Base-by-base conservation (phyloP, 2,329 filamentous ascomycete species). In the Didymella glomerata region DNA sequence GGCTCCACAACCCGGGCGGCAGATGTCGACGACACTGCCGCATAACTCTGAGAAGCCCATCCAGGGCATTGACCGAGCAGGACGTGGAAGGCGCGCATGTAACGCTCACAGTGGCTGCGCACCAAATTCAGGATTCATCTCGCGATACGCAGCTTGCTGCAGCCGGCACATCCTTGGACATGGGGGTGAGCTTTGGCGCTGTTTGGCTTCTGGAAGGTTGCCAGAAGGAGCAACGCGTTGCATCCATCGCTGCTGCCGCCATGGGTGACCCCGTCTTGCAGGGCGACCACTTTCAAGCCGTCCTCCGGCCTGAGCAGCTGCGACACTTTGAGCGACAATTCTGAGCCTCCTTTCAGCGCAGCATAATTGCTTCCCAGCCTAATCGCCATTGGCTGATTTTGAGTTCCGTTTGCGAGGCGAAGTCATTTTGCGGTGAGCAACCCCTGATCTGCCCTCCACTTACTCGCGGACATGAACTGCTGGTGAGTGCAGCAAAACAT, bases 131-230 rank as follows among this genome's bases (percentile, higher is more conserved):
- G 27, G 24, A 41, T 34, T 49, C 56, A 47, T 54, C 56, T 54
- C 32, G 24, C 56, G 40, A 59, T 50, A 36, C 50, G 49, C 54
- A 47, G 38, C 36, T 18, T 60, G 48, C 61, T 59, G 61, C 62
- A 59, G 62, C 46, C 62, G 46, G 56, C 60, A 48, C 47, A 55
- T 60, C 59, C 60, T 65, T 54, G 53, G 57, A 34, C 48, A 52
- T 48, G 44, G 57, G 48, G 58, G 34, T 36, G 18, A 30, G 54
- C 64, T 64, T 51, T 58, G 64, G 57, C 62, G 60, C 53, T 18
- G 61, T 63, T 58, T 62, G 61, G 65, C 54, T 62, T 59, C 59
- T 67, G 44, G 70, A 73, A 73, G 63, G 53, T 61, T 67, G 66
- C 68, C 68, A 63, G 64, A 70, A 71, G 62, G 47, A 71, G 65